Evolutionary conservation across 2,329 filamentous ascomycete species (phyloP).

Genomic region (Knufia petricola): DNA sequence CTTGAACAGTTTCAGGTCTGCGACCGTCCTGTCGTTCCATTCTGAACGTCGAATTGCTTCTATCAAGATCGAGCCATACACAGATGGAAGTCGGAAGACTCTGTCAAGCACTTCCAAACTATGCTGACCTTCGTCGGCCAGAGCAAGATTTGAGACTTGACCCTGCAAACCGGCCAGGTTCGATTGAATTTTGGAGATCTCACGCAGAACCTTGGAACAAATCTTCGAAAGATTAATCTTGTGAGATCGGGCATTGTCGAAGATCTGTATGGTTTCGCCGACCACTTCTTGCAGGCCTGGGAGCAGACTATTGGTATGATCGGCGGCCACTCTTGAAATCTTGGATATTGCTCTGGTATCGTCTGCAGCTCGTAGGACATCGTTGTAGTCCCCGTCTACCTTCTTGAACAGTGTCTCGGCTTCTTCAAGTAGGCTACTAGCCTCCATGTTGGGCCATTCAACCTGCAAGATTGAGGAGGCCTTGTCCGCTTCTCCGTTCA

Average conservation of each 20-base stretch:
- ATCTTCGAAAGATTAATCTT: slow-evolving; percentile 43
- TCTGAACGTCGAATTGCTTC: slow-evolving; percentile 80
- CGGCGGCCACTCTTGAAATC: slow-evolving; percentile 54
- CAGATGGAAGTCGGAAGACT: slow-evolving; percentile 72
- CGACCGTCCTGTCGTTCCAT: slow-evolving; percentile 84
- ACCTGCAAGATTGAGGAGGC: slow-evolving; percentile 11
- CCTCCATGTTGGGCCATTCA: slow-evolving; percentile 16
- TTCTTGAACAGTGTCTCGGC: slow-evolving; percentile 80
- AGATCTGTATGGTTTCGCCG: slow-evolving; percentile 46
- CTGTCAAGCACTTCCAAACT: slow-evolving; percentile 72
- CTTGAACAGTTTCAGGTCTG: slow-evolving; percentile 74
- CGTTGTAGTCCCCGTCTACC: slow-evolving; percentile 75
- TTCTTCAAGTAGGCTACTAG: slow-evolving; percentile 39
- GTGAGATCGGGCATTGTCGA: slow-evolving; percentile 57
- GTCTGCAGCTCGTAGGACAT: slow-evolving; percentile 58
- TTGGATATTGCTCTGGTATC: slow-evolving; percentile 55
- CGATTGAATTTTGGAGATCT: slow-evolving; percentile 69
- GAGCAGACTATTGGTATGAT: slow-evolving; percentile 54
- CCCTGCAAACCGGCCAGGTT: slow-evolving; percentile 62
- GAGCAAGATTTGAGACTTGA: slow-evolving; percentile 61
- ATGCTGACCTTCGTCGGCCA: slow-evolving; percentile 65
- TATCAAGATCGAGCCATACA: slow-evolving; percentile 80
- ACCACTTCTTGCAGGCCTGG: slow-evolving; percentile 50
- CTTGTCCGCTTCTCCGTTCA: slow-evolving; percentile 16
- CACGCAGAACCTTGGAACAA: slow-evolving; percentile 69